phyloP scores from a whole-genome alignment of 2,329 filamentous ascomycete genomes.

The Scortechinia acanthostroma region DNA sequence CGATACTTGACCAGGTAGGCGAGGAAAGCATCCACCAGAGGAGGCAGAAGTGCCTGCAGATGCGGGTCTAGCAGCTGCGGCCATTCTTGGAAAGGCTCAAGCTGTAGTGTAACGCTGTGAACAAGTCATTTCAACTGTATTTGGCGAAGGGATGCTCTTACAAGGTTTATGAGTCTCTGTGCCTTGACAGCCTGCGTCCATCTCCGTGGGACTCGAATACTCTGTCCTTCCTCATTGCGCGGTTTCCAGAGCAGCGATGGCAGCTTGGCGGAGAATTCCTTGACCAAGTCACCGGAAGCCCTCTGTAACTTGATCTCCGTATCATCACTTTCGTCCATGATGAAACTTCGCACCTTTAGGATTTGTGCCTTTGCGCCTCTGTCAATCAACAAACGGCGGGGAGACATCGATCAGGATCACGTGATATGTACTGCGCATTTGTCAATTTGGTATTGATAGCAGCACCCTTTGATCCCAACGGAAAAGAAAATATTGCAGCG shows the following conservation, averaged over 20 bases:
- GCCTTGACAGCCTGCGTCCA: constrained; percentile 25
- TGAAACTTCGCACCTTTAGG: neutral
- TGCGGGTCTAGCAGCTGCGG: constrained; percentile 86
- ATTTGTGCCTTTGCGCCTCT: no score
- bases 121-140: constrained; percentile 6
- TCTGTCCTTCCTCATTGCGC: constrained; percentile 9
- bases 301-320: constrained; percentile 34
- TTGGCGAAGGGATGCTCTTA: constrained; percentile 14
- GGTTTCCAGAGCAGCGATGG: constrained; percentile 29
- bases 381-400: no score
- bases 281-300: constrained; percentile 29
- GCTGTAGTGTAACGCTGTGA: no score
- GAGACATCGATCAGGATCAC: no score
- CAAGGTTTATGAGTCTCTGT: constrained; percentile 25
- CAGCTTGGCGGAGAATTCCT: constrained; percentile 28
- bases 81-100: constrained; percentile 91
- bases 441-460: no score
- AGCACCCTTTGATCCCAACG: no score
- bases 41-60: constrained; percentile 68
- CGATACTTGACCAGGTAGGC: constrained; percentile 43
- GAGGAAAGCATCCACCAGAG: constrained; percentile 71
- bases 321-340: constrained; percentile 33
- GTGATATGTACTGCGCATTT: no score
- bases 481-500: no score
- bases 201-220: constrained; percentile 19